Evolutionary conservation across 805 yeast species (phyloP).

Genomic region (Brettanomyces nanus): DNA sequence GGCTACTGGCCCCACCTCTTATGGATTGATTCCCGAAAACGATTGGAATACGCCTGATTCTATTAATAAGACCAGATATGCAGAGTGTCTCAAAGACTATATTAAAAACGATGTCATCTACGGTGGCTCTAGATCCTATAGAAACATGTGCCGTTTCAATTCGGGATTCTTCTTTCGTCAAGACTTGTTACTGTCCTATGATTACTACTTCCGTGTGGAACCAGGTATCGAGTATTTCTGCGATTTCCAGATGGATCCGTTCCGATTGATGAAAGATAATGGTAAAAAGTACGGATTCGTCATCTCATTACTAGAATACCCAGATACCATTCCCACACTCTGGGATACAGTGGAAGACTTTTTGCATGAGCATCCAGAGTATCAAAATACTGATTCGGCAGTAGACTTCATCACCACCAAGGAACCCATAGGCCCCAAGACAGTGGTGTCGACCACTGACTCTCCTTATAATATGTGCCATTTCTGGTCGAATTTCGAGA

Average conservation of each 20-base stretch:
- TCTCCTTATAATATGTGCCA: conserved; percentile 72
- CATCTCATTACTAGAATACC: conserved; percentile 73
- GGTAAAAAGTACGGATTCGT: conserved; percentile 83
- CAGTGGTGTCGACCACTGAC: conserved; percentile 31
- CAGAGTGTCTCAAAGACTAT: conserved; percentile 37
- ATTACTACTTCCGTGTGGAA: conserved; percentile 92
- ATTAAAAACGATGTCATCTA: conserved; percentile 45
- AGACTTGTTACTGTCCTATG: conserved; percentile 59
- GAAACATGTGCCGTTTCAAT: conserved; percentile 95
- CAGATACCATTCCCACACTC: conserved; percentile 76
- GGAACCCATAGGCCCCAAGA: conserved; percentile 37
- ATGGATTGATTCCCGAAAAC: conserved; percentile 54
- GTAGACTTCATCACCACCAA: conserved; percentile 49
- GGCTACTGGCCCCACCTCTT: conserved; percentile 61
- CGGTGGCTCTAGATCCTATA: conserved; percentile 58
- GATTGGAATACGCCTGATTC: conserved; percentile 76
- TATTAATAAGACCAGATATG: conserved; percentile 53
- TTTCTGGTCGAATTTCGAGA: conserved; percentile 84
- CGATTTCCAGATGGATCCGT: conserved; percentile 84
- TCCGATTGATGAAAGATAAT: conserved; percentile 67
- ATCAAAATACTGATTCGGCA: conserved; percentile 57
- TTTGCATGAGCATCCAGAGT: conserved; percentile 47
- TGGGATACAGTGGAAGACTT: conserved; percentile 71
- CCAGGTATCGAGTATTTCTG: conserved; percentile 87
- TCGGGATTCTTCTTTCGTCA: conserved; percentile 87